A percentile compares a stretch with the other conserved stretches of the same genome.
Conservation (phyloP, 2,329 filamentous ascomycete species). For the Fusarium sp. region DNA sequence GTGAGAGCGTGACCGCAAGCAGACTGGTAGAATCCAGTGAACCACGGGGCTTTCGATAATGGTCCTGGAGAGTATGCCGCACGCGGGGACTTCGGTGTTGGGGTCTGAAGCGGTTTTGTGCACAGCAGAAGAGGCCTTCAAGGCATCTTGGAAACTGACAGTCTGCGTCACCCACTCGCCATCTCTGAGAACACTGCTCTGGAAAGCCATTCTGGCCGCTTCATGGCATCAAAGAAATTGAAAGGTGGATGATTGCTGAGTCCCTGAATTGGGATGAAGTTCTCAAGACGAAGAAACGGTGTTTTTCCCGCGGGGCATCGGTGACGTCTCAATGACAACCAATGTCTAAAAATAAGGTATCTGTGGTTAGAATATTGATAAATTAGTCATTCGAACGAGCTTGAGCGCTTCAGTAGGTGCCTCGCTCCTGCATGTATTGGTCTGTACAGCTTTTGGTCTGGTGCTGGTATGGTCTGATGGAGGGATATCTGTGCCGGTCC, state of each 20-base stretch:
- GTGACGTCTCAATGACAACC: constrained; percentile 8
- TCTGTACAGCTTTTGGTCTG: neutral
- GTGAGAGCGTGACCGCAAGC: constrained; percentile 74
- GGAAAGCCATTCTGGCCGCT: constrained; percentile 59
- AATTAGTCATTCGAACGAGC: neutral
- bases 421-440: constrained; percentile 2
- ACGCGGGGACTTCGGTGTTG: constrained; percentile 61
- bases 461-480: constrained; percentile 16
- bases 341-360: neutral
- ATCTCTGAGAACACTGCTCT: constrained; percentile 66
- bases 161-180: constrained; percentile 70
- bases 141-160: constrained; percentile 59
- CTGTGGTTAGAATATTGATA: neutral
- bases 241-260: neutral
- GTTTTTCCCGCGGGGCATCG: constrained; percentile 10
- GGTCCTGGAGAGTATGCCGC: constrained; percentile 84
- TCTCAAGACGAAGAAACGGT: neutral
- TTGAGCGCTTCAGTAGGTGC: constrained; percentile 1
- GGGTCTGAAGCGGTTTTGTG: constrained; percentile 51
- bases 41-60: constrained; percentile 80
- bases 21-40: constrained; percentile 83
- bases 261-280: constrained; percentile 5
- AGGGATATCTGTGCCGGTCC: constrained; percentile 12
- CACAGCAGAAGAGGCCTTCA: constrained; percentile 55
- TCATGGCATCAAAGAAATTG: constrained; percentile 41